Conservation (phyloP, 2,329 filamentous ascomycete species). For the Ceratocystis smalleyi region DNA sequence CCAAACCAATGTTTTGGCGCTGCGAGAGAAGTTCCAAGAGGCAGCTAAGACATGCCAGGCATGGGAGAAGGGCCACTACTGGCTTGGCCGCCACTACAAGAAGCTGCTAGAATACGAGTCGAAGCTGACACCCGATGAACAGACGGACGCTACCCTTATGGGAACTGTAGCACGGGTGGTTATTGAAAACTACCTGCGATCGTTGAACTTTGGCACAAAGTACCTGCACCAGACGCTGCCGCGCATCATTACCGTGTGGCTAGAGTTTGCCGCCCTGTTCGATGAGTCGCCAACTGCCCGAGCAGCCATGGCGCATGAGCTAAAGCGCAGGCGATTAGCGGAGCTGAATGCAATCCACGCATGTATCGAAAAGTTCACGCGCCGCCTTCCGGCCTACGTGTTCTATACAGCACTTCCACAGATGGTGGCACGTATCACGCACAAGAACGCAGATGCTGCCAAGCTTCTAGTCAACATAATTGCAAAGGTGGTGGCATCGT, state of each 20-base stretch:
- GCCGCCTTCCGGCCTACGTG: slow-evolving; percentile 55
- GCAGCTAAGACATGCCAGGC: slow-evolving; percentile 53
- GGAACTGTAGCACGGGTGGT: slow-evolving; percentile 80
- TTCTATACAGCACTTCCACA: slow-evolving; percentile 78
- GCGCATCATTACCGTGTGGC: slow-evolving; percentile 81
- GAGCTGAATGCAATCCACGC: slow-evolving; percentile 55
- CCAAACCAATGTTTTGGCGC: slow-evolving; percentile 68
- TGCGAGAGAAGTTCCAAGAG: slow-evolving; percentile 69
- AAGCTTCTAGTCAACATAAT: slow-evolving; percentile 65
- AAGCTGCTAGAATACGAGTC: slow-evolving; percentile 87
- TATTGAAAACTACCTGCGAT: slow-evolving; percentile 83
- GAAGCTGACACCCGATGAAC: slow-evolving; percentile 56
- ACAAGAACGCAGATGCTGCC: slow-evolving; percentile 65
- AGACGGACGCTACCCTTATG: slow-evolving; percentile 58
- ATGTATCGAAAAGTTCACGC: slow-evolving; percentile 65
- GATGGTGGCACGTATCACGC: slow-evolving; percentile 87
- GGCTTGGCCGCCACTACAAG: slow-evolving; percentile 91
- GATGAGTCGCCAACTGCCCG: slow-evolving; percentile 40
- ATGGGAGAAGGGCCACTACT: slow-evolving; percentile 97
- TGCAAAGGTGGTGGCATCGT: slow-evolving; percentile 65
- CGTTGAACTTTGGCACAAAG: slow-evolving; percentile 76
- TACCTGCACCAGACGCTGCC: slow-evolving; percentile 92
- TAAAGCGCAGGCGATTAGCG: slow-evolving; percentile 42
- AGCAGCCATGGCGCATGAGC: slow-evolving; percentile 33
- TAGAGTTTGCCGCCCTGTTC: slow-evolving; percentile 70